phyloP scores from a whole-genome alignment of 805 yeast genomes.

The Spathaspora arborariae region DNA sequence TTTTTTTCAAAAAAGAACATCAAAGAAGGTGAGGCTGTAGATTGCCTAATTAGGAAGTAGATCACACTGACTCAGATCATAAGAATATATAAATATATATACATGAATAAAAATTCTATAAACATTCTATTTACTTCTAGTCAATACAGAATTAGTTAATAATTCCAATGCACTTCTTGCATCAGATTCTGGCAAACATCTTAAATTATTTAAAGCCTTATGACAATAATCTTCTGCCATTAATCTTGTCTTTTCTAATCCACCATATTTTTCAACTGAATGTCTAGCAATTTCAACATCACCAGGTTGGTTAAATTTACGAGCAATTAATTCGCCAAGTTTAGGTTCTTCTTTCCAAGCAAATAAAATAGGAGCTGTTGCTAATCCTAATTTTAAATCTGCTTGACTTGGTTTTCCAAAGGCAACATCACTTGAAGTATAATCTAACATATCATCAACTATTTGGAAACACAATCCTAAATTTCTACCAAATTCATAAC shows the following conservation, averaged over 20 bases:
- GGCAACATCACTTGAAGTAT: conserved; percentile 78
- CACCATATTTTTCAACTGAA: conserved; percentile 67
- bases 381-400: conserved; percentile 87
- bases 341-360: conserved; percentile 91
- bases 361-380: conserved; percentile 92
- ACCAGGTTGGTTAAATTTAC: conserved; percentile 77
- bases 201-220: conserved; percentile 67
- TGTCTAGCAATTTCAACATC: conserved; percentile 80
- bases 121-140: conserved; percentile 60
- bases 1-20: not conserved
- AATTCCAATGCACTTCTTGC: conserved; percentile 84
- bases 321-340: conserved; percentile 75
- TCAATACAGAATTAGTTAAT: conserved; percentile 76
- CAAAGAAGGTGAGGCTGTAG: too few species aligned
- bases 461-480: conserved; percentile 94
- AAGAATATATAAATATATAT: too few species aligned
- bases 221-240: conserved; percentile 78
- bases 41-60: too few species aligned
- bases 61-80: too few species aligned
- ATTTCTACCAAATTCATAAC: conserved; percentile 89
- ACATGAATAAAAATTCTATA: too few species aligned
- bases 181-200: conserved; percentile 80
- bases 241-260: conserved; percentile 69
- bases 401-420: conserved; percentile 97
- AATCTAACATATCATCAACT: conserved; percentile 94